Conservation (phyloP, 768 basidiomycete species). For the Krasilnikovozyma curviuscula region DNA sequence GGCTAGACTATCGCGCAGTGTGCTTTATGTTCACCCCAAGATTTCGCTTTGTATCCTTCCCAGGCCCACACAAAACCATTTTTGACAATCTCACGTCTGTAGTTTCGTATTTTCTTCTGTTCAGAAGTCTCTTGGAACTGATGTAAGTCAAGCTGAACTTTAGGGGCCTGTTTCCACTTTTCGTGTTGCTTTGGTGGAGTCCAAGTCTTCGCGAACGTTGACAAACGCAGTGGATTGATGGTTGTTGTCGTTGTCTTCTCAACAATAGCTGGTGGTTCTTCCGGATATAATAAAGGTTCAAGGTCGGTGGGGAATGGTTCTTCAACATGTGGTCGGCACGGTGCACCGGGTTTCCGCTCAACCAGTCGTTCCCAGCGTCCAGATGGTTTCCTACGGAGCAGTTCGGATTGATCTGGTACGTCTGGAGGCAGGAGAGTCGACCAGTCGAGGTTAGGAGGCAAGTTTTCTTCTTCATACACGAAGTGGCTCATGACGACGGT, state of each 20-base stretch:
- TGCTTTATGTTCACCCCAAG: slow-evolving; percentile 13
- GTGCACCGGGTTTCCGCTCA: neutral
- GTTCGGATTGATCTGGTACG: no score
- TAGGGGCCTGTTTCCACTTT: neutral
- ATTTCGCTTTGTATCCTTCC: slow-evolving; percentile 15
- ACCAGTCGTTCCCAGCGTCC: neutral
- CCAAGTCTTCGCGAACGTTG: neutral
- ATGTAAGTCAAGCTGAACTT: neutral
- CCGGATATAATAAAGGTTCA: neutral
- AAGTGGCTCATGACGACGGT: no score
- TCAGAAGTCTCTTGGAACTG: neutral
- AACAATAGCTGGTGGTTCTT: neutral
- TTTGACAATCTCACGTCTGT: slow-evolving; percentile 14
- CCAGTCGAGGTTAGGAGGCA: no score
- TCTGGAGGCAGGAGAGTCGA: neutral
- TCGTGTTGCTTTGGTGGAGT: neutral
- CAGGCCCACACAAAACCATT: slow-evolving; percentile 16
- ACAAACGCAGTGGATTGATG: neutral
- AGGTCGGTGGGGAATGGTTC: neutral
- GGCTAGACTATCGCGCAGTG: neutral
- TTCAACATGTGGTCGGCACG: neutral
- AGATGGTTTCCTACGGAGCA: neutral
- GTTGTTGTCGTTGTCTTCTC: no score
- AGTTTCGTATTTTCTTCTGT: slow-evolving; percentile 4
- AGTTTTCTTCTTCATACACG: no score